A percentile compares a stretch with the other conserved stretches of the same genome.
These are phyloP conservation scores for Ophiostoma perfectum DNA, from an alignment of 2,329 filamentous ascomycete species.

Conservation along the genomic window DNA sequence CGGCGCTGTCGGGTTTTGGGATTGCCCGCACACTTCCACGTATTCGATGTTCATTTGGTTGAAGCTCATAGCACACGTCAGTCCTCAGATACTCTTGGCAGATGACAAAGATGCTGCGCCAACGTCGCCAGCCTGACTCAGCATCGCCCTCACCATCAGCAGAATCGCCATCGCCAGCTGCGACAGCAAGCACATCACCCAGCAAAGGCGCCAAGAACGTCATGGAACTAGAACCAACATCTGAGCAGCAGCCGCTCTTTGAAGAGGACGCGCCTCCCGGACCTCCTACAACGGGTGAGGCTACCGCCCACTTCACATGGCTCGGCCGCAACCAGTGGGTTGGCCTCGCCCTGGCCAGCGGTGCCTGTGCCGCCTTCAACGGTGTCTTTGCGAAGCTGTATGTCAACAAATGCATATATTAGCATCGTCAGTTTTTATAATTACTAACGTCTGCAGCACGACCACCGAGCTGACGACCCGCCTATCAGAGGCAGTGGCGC, in stretches of 20 bases:
- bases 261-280: background rate
- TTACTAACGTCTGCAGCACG: constrained; percentile 31
- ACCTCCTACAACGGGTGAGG: background rate
- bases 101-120: constrained; percentile 17
- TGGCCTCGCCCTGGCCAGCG: constrained; percentile 64
- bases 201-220: background rate
- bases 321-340: constrained; percentile 51
- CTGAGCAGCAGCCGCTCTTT: background rate
- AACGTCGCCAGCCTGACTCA: constrained; percentile 15
- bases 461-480: constrained; percentile 51
- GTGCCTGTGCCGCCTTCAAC: constrained; percentile 73
- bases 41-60: background rate
- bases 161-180: background rate
- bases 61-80: background rate
- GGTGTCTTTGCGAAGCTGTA: constrained; percentile 76
- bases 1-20: background rate
- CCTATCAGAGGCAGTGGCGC: constrained; percentile 43
- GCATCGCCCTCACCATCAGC: background rate
- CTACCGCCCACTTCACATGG: constrained; percentile 26
- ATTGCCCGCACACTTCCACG: background rate
- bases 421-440: too few relatives aligned
- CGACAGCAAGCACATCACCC: background rate
- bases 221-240: background rate
- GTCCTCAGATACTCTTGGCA: too few relatives aligned
- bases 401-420: too few relatives aligned